Conservation (phyloP, 2,329 filamentous ascomycete genomes). For the Fusarium falciforme region DNA sequence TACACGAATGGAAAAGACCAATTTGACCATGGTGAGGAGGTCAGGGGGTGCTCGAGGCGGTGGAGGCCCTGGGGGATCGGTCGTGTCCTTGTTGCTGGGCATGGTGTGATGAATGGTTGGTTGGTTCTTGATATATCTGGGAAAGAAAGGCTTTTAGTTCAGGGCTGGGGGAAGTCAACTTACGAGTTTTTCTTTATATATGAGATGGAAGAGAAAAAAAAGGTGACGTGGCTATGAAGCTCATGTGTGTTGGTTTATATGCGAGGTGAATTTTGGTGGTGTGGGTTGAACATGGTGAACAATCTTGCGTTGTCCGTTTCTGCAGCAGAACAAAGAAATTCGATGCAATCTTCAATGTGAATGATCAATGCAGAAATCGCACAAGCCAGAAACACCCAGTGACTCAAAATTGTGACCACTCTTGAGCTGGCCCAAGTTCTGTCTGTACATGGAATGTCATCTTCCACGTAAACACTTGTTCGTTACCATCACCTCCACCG, state of each 20-base stretch:
- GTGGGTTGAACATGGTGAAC: background rate
- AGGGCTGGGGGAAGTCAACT: background rate
- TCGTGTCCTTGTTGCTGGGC: background rate
- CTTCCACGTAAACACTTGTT: background rate
- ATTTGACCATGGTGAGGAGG: constrained; percentile 19
- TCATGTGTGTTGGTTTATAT: constrained; percentile 5
- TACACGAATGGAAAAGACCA: constrained; percentile 11
- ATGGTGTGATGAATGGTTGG: background rate
- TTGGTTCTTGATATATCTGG: background rate
- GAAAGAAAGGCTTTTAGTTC: background rate
- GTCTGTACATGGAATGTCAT: background rate
- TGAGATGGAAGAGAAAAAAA: background rate
- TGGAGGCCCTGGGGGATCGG: background rate
- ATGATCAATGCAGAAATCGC: background rate
- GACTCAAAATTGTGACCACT: background rate
- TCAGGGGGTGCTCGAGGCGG: constrained; percentile 20
- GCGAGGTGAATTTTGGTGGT: background rate
- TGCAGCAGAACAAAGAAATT: constrained; percentile 3
- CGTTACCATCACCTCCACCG: background rate
- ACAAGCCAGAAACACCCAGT: background rate
- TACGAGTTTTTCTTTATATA: background rate
- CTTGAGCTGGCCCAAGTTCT: background rate
- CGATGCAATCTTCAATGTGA: background rate
- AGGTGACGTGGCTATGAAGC: background rate
- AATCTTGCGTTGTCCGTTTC: background rate